Evolutionary conservation across 2,329 filamentous ascomycete species (phyloP).

Genomic region (Colletotrichum sp.): DNA sequence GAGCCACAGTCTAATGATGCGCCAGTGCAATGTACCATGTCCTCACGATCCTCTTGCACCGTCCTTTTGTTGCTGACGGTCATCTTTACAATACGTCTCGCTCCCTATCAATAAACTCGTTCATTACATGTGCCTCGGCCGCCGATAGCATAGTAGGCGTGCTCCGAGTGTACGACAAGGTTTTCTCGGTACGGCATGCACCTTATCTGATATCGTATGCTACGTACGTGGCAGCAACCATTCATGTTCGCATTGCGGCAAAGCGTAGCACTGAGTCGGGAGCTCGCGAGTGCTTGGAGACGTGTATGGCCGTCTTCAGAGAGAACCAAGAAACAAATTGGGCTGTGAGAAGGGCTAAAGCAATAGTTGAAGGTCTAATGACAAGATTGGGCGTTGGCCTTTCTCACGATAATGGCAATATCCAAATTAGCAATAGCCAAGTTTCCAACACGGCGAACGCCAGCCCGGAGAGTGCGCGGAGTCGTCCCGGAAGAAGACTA

Average conservation of each 20-base stretch:
- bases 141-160: conserved; percentile 49
- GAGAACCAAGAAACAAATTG: conserved; percentile 57
- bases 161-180: conserved; percentile 46
- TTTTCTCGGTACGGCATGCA: conserved; percentile 49
- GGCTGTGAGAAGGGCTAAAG: conserved; percentile 49
- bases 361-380: conserved; percentile 51
- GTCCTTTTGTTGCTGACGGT: conserved; percentile 55
- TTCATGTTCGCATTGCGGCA: conserved; percentile 55
- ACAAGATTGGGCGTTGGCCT: conserved; percentile 42
- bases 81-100: conserved; percentile 49
- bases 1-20: not conserved
- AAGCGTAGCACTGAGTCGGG: conserved; percentile 43
- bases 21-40: conserved; percentile 52
- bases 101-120: conserved; percentile 46
- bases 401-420: not conserved
- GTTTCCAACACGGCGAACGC: not conserved
- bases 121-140: conserved; percentile 49
- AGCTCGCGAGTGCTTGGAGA: conserved; percentile 43
- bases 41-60: conserved; percentile 57
- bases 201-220: conserved; percentile 62
- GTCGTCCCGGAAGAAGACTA: not conserved
- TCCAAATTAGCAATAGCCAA: not conserved
- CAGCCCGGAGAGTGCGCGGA: not conserved
- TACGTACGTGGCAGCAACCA: conserved; percentile 59
- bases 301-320: conserved; percentile 50